A percentile compares a stretch with the other conserved stretches of the same genome.
These are phyloP conservation scores for Penicillium arizonense DNA, from an alignment of 495 filamentous ascomycete genomes.

Conservation along the genomic window DNA sequence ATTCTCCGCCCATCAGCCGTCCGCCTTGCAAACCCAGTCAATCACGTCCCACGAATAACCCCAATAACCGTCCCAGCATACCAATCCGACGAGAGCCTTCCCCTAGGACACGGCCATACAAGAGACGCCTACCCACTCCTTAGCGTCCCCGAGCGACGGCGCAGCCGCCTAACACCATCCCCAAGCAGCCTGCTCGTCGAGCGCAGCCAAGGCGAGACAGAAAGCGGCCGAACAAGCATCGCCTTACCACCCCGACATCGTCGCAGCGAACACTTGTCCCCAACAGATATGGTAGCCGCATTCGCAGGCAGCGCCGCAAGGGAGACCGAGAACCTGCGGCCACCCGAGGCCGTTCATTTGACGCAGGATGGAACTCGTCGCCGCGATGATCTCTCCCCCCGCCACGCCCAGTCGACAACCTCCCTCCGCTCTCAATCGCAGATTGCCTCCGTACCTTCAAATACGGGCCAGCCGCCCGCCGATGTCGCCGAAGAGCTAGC, in stretches of 20 bases:
- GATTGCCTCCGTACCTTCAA: conserved; percentile 40
- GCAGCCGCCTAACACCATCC: conserved; percentile 51
- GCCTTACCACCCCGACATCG: conserved; percentile 60
- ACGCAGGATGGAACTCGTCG: conserved; percentile 22
- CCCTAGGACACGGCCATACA: conserved; percentile 24
- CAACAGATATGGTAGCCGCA: conserved; percentile 47
- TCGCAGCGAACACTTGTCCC: conserved; percentile 34
- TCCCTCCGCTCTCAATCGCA: conserved; percentile 43
- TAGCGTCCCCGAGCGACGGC: conserved; percentile 64
- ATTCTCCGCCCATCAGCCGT: conserved; percentile 39
- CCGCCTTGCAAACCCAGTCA: conserved; percentile 47
- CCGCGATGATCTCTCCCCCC: conserved; percentile 27
- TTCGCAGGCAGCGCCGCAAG: conserved; percentile 32
- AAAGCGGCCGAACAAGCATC: conserved; percentile 63
- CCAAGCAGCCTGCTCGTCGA: conserved; percentile 66
- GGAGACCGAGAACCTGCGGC: conserved; percentile 30
- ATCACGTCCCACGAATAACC: conserved; percentile 48
- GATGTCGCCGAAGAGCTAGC: conserved; percentile 51
- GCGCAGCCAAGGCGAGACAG: conserved; percentile 51
- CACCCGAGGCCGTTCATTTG: conserved; percentile 33
- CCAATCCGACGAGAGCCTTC: conserved; percentile 39
- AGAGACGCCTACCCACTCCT: conserved; percentile 67
- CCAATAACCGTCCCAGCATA: conserved; percentile 34
- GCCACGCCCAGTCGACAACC: conserved; percentile 38
- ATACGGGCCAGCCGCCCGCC: conserved; percentile 42